Evolutionary conservation across 225 moss, liverwort and hornwort species (phyloP), one percentile per base, ranked within the genome.

Genomic region (Bryum argenteum): DNA sequence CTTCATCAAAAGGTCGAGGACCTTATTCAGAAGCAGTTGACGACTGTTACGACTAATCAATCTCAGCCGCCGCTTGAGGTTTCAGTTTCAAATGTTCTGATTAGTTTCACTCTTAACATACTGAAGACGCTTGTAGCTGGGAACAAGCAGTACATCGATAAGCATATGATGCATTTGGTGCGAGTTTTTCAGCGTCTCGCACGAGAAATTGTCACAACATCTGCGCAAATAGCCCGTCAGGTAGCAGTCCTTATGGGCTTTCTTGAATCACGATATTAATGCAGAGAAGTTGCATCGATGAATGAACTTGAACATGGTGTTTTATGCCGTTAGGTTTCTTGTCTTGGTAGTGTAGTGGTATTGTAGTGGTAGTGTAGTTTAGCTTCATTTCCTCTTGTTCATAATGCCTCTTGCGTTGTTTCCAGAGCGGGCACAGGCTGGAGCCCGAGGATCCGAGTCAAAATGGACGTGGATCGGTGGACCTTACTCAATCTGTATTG

Each of bases 1-100:
- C 80, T 96, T 23, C 96, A 96, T 80, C 83, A 85, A 19, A 99
- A 91, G 83, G 91, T 99, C 73, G 94, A 99, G 77, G 98, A 99
- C 73, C 89, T 99, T 50, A 90, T 99, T 24, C 86, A 87, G 75
- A 94, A 94, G 80, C 92, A 94, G 54, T 75, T 99, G 71, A 87
- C 84, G 74, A 87, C 94, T 78, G 89, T 93, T 74, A 91, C 89
- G 11, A 81, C 89, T 67, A 79, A 76, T 66, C 91, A 86, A 79
- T 75, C 80, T 40, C 82, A 84, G 39, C 89, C 92, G 50, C 76
- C 88, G 75, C 83, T 88, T 52, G 98, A 99, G 54, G 62, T 78
- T 76, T 82, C 92, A 37, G 78, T 84, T 74, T 84, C 88, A 40
- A 91, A 91, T 80, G 77, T 57, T 15, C 77, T 90, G 61, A 90